These are phyloP conservation scores for Kappamyces sp. DNA, from an alignment of 192 early-diverging fungal genomes.

Conservation along the genomic window DNA sequence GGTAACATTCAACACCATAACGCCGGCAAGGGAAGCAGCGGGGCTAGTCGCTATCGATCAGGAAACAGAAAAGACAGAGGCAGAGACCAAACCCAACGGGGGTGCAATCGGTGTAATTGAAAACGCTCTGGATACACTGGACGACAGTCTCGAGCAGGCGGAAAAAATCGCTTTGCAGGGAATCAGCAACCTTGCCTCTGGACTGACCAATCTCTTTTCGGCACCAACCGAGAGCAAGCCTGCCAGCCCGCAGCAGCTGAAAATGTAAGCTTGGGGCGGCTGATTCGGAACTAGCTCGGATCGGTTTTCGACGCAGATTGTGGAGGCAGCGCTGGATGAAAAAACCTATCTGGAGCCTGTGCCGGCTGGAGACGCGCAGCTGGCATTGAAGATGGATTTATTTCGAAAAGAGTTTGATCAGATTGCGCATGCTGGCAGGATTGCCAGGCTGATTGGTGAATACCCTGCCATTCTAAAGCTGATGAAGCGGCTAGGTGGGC, in stretches of 20 bases:
- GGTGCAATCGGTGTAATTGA: too few species aligned
- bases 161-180: conserved; percentile 12
- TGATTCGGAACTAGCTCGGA: conserved; percentile 4
- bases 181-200: conserved; percentile 9
- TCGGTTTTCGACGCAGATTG: background rate
- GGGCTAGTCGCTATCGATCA: background rate
- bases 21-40: too few species aligned
- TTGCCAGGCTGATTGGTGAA: conserved; percentile 1
- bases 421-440: conserved; percentile 15
- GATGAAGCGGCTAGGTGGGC: conserved; percentile 1
- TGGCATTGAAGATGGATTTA: background rate
- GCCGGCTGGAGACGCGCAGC: background rate
- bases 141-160: conserved; percentile 13
- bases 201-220: conserved; percentile 1
- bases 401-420: conserved; percentile 12
- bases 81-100: background rate
- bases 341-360: conserved; percentile 13
- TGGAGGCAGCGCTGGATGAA: conserved; percentile 4
- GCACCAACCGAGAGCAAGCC: background rate
- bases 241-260: too few species aligned
- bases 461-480: conserved; percentile 11
- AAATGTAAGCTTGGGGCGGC: background rate
- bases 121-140: conserved; percentile 7
- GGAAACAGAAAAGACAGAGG: conserved; percentile 12
- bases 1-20: too few species aligned